These are phyloP conservation scores for Fraxinus americana DNA, from an alignment of 257 asterid genomes.

Conservation along the genomic window DNA sequence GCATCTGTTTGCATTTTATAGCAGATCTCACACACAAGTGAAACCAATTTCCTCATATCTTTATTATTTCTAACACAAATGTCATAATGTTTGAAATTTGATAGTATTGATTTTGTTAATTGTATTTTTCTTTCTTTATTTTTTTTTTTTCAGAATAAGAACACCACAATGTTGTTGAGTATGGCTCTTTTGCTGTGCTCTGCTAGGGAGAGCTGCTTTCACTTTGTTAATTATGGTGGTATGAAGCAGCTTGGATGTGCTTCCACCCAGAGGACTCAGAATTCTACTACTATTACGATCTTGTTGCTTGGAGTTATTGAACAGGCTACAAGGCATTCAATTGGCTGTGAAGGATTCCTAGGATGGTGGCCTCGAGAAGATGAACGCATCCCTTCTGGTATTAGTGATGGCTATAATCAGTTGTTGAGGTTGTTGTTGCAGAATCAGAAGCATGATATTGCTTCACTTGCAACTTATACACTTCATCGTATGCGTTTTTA, in stretches of 20 bases:
- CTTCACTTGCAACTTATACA: conserved; percentile 74
- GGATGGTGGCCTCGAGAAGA: conserved; percentile 90
- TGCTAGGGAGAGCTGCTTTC: conserved; percentile 79
- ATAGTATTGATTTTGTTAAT: conserved; percentile 28
- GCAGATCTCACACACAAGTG: conserved; percentile 24
- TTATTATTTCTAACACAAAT: conserved; percentile 13
- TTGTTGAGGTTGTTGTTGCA: conserved; percentile 81
- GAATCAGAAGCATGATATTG: conserved; percentile 86
- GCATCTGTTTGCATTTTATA: conserved; percentile 23
- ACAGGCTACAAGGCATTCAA: conserved; percentile 81
- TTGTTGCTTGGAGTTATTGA: conserved; percentile 71
- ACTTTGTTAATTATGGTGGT: conserved; percentile 76
- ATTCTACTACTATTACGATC: conserved; percentile 54
- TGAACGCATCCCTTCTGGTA: conserved; percentile 68
- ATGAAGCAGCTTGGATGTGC: conserved; percentile 86
- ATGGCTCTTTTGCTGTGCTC: conserved; percentile 76
- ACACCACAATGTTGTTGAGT: conserved; percentile 63
- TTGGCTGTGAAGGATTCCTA: conserved; percentile 94
- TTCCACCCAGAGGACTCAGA: conserved; percentile 43
- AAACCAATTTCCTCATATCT: conserved; percentile 5
- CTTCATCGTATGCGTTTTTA: conserved; percentile 86
- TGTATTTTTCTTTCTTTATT: not conserved
- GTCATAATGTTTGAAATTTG: not conserved
- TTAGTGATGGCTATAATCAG: conserved; percentile 85
- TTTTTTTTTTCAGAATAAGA: conserved; percentile 61